Conservation (phyloP, 768 basidiomycete genomes). For the Boletus sp. region DNA sequence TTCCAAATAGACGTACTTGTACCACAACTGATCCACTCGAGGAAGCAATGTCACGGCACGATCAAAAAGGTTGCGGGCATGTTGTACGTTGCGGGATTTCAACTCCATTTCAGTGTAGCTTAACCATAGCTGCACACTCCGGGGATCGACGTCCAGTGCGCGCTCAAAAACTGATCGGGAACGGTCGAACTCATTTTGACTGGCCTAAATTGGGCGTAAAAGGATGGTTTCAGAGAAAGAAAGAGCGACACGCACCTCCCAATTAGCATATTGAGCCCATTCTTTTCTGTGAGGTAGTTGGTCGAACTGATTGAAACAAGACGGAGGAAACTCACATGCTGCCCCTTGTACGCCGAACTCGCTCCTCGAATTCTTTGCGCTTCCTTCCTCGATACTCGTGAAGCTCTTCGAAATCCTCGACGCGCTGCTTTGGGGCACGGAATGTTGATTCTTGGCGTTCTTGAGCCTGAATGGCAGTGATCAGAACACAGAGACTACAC, state of each 20-base stretch:
- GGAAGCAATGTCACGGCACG: slow-evolving; percentile 95
- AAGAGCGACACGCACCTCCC: slow-evolving; percentile 55
- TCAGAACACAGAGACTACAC: not conserved
- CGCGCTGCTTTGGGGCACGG: slow-evolving; percentile 89
- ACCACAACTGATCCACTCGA: slow-evolving; percentile 96
- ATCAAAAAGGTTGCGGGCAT: slow-evolving; percentile 95
- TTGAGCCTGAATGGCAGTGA: slow-evolving; percentile 63
- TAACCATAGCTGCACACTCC: slow-evolving; percentile 89
- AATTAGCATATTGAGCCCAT: slow-evolving; percentile 84
- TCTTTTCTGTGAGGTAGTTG: slow-evolving; percentile 55
- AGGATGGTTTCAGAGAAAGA: not conserved
- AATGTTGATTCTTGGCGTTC: slow-evolving; percentile 93
- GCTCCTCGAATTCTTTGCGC: slow-evolving; percentile 91
- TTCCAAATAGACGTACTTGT: slow-evolving; percentile 98
- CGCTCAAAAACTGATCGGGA: slow-evolving; percentile 96
- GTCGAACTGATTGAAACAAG: not conserved
- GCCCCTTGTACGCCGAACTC: slow-evolving; percentile 73
- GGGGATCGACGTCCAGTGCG: slow-evolving; percentile 91
- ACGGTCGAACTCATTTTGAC: slow-evolving; percentile 93
- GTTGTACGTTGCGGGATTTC: slow-evolving; percentile 95
- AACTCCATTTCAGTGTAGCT: slow-evolving; percentile 97
- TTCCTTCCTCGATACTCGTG: slow-evolving; percentile 91
- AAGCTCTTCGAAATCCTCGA: slow-evolving; percentile 92
- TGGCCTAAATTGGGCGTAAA: slow-evolving; percentile 51
- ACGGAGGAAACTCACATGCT: slow-evolving; percentile 58